Base-by-base conservation (phyloP, 129 eudicot genomes). In the Escallonia herrerae region DNA sequence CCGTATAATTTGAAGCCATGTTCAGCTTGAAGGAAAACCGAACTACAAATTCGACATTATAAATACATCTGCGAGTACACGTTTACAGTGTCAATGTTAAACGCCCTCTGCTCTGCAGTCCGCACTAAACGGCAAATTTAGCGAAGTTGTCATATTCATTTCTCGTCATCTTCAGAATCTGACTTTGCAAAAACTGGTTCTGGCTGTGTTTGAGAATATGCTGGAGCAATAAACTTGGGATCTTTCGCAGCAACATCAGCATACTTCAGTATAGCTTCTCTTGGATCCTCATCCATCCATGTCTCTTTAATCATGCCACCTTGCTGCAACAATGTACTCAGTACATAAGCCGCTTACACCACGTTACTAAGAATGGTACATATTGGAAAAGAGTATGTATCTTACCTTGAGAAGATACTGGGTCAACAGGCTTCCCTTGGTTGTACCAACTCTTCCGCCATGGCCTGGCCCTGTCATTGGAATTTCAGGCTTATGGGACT, bases 281-380 rank as follows among this genome's bases (percentile, higher is more conserved):
- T 82, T 40, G 99, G 99, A 71, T 94, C 99, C 82, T 94, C 99
- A 5, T 94, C 99, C 99, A 89, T 89, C 99, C 99, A 94, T 51
- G 97, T 89, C 75, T 94, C 99, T 71, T 94, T 89, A 37, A 94
- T 81, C 95, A 89, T 63, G 56, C 99, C 99, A 46, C 99, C 99
- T 89, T 89, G 87, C 99, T 93, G 96, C 70, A 83, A 78, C 48
- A 60, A 7, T 66, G 64, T 62, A 67, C 60, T 12, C 58, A 15
- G 33, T 6, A 64, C 7, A 62, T 68, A 60, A 72, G 66, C 10
- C 38, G 10, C 66, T 44, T 62, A 7, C 52, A 63, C 50, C 15
- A 9, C 50, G 44, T 55, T 44, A 15, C 44, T 40, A 2, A 12
- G 6, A 6, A 14, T 42, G 58, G 3, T 44, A 46, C 37, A 56